These are phyloP conservation scores for Carnegiea gigantea DNA, from an alignment of 179 eudicot genomes.

Conservation along the genomic window DNA sequence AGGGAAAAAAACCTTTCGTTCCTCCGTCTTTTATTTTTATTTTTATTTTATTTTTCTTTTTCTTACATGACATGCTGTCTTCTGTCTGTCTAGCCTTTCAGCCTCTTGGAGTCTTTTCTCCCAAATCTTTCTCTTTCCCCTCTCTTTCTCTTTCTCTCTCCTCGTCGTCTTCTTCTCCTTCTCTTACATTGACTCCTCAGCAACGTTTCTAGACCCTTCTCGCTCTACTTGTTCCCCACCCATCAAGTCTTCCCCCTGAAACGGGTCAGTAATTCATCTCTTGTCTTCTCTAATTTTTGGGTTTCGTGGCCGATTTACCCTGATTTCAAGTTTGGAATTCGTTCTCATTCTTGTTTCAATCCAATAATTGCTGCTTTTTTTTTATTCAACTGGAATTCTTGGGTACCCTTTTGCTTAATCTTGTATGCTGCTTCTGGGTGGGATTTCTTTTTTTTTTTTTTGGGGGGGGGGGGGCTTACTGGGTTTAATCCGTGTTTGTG, in stretches of 20 bases:
- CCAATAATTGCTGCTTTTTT: neutral
- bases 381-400: neutral
- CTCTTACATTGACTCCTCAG: constrained; percentile 31
- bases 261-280: constrained; percentile 28
- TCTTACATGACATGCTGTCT: constrained; percentile 9
- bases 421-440: neutral
- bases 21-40: neutral
- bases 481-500: constrained; percentile 17
- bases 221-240: constrained; percentile 12
- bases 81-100: constrained; percentile 2
- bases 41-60: too few species aligned
- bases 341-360: constrained; percentile 16
- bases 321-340: neutral
- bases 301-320: neutral
- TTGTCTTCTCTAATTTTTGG: constrained; percentile 9
- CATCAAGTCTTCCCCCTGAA: constrained; percentile 16
- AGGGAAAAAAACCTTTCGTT: neutral
- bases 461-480: constrained; percentile 7
- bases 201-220: constrained; percentile 12
- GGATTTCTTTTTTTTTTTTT: neutral
- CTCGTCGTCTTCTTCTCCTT: neutral
- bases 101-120: constrained; percentile 12
- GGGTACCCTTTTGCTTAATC: constrained; percentile 2
- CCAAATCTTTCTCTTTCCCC: constrained; percentile 19
- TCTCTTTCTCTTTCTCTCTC: constrained; percentile 1